A percentile compares a stretch with the other conserved stretches of the same genome.
These are phyloP conservation scores for Pythium rhizo-oryzae DNA, from an alignment of 352 stramenopile species.

Conservation along the genomic window DNA sequence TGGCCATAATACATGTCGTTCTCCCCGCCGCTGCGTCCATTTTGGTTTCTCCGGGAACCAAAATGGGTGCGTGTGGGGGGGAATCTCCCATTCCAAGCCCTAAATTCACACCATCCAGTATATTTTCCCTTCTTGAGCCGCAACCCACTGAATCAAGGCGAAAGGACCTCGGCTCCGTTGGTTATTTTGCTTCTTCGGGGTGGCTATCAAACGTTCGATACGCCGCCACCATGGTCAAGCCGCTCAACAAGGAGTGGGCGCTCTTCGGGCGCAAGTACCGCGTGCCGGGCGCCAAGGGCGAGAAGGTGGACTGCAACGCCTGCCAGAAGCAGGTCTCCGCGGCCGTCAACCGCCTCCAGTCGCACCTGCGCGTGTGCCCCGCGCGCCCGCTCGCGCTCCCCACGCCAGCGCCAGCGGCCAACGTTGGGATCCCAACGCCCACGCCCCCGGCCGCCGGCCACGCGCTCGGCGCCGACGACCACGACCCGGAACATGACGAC, in stretches of 20 bases:
- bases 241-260: slow-evolving; percentile 70
- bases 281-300: slow-evolving; percentile 49
- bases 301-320: slow-evolving; percentile 70
- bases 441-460: too few relatives aligned
- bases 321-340: slow-evolving; percentile 64
- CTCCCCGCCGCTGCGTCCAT: too few relatives aligned
- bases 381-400: slow-evolving; percentile 43
- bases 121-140: too few relatives aligned
- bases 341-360: slow-evolving; percentile 64
- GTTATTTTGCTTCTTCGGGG: slow-evolving; percentile 20
- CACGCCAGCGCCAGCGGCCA: neutral
- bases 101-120: too few relatives aligned
- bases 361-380: slow-evolving; percentile 60
- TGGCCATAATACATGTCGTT: too few relatives aligned
- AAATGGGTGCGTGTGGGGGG: too few relatives aligned
- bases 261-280: slow-evolving; percentile 65
- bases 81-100: too few relatives aligned
- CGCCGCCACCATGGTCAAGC: slow-evolving; percentile 45
- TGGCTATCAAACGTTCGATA: slow-evolving; percentile 16
- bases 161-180: slow-evolving; percentile 2
- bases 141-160: too few relatives aligned
- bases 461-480: neutral
- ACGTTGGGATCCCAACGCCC: neutral
- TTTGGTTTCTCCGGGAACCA: too few relatives aligned
- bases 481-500: neutral